Base-by-base conservation (phyloP, 331 rosid genomes). In the Telfairia occidentalis region DNA sequence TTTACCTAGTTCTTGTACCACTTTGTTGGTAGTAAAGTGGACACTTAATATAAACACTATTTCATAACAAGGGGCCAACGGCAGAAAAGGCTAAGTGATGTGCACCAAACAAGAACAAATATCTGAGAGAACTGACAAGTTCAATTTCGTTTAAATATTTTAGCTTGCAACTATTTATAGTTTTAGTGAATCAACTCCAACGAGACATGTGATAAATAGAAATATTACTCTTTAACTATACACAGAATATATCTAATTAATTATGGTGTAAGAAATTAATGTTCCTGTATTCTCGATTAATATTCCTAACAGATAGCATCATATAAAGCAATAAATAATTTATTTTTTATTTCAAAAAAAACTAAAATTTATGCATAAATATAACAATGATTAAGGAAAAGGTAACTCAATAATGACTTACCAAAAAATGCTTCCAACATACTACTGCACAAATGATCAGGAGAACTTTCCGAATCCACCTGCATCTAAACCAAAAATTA, bases 381-480 rank as follows among this genome's bases (percentile, higher is more conserved):
- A 38, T 23, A 42, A 40, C 11, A 67, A 67, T 38, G 12, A 53
- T 29, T 32, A 15, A 52, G 77, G 70, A 10, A 37, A 1, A 65
- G 8, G 74, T 37, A 63, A 73, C 45, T 73, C 29, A 71, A 78
- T 74, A 76, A 78, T 74, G 53, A 54, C 86, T 86, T 84, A 94
- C 98, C 97, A 76, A 78, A 80, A 90, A 87, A 87, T 94, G 98
- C 87, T 78, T 91, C 96, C 84, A 81, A 84, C 87, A 88, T 71
- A 90, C 80, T 65, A 86, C 89, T 79, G 90, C 75, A 89, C 96
- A 86, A 38, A 81, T 21, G 79, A 88, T 82, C 75, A 72, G 78
- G 16, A 91, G 82, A 83, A 86, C 74, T 81, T 75, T 87, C 42
- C 92, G 85, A 65, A 90, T 79, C 91, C 85, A 65, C 73, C 96